Conservation (phyloP, 225 moss, liverwort and hornwort species). For the Lunularia cruciata region DNA sequence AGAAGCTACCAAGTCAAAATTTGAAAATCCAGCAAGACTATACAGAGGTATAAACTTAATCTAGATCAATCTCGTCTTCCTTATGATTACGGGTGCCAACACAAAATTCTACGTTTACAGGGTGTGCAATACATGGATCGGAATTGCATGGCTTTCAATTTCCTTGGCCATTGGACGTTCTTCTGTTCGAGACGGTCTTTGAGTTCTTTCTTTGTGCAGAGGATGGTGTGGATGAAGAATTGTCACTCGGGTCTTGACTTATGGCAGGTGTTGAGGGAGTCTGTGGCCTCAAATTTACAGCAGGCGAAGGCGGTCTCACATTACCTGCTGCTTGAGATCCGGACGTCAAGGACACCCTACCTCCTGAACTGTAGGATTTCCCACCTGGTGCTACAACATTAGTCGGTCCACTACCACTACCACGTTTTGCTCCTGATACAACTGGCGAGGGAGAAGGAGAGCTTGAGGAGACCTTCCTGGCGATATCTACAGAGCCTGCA, state of each 20-base stretch:
- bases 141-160: not conserved
- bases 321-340: conserved; percentile 2
- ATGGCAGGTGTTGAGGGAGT: conserved; percentile 34
- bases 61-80: too few relatives aligned
- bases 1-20: too few relatives aligned
- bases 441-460: not conserved
- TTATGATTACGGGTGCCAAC: too few relatives aligned
- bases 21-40: too few relatives aligned
- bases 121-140: too few relatives aligned
- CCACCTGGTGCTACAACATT: not conserved
- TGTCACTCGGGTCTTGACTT: conserved; percentile 34
- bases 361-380: not conserved
- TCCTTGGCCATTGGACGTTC: conserved; percentile 4
- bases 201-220: not conserved
- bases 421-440: conserved; percentile 7
- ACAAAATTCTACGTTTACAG: too few relatives aligned
- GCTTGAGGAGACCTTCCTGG: conserved; percentile 3
- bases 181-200: conserved; percentile 1
- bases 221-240: conserved; percentile 14
- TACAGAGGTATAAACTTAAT: too few relatives aligned
- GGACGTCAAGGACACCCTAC: not conserved
- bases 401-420: not conserved
- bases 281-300: conserved; percentile 38
- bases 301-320: conserved; percentile 39
- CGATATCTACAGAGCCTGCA: conserved; percentile 26